A percentile compares a stretch with the other conserved stretches of the same genome.
phyloP scores from a whole-genome alignment of 2,329 filamentous ascomycete species.

The Sclerotinia spermophila region DNA sequence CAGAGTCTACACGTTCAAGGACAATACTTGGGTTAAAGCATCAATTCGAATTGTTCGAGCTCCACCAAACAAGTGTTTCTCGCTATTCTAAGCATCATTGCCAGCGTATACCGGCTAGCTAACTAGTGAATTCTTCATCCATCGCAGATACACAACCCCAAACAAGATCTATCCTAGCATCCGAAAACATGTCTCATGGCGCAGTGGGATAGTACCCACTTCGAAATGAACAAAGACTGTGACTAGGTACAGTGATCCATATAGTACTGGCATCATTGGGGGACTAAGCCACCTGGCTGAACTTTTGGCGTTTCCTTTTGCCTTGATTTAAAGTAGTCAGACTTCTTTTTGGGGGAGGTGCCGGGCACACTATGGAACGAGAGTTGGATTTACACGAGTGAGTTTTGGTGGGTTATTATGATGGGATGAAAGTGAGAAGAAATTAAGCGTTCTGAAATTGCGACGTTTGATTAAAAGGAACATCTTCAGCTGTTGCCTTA shows the following conservation, averaged over 20 bases:
- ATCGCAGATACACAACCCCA: neutral
- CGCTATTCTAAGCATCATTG: neutral
- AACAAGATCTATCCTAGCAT: neutral
- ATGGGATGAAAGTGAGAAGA: neutral
- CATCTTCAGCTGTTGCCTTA: neutral
- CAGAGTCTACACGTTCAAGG: neutral
- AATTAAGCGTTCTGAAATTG: neutral
- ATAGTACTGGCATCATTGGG: neutral
- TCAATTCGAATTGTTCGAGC: neutral
- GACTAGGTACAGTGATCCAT: neutral
- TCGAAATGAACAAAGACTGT: neutral
- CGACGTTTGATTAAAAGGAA: neutral
- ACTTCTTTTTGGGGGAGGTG: neutral
- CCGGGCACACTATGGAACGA: neutral
- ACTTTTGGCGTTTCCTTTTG: neutral
- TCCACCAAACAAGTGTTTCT: neutral
- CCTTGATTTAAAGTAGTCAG: neutral
- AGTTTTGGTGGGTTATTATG: neutral
- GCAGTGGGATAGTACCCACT: neutral
- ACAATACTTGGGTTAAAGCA: no score
- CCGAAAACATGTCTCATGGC: neutral
- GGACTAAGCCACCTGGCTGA: neutral
- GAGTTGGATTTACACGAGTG: neutral
- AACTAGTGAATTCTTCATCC: neutral
- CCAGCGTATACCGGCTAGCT: neutral